Evolutionary conservation across 2,329 filamentous ascomycete species (phyloP), one percentile per base, ranked within the genome.

Genomic region (Venturia pyrina): DNA sequence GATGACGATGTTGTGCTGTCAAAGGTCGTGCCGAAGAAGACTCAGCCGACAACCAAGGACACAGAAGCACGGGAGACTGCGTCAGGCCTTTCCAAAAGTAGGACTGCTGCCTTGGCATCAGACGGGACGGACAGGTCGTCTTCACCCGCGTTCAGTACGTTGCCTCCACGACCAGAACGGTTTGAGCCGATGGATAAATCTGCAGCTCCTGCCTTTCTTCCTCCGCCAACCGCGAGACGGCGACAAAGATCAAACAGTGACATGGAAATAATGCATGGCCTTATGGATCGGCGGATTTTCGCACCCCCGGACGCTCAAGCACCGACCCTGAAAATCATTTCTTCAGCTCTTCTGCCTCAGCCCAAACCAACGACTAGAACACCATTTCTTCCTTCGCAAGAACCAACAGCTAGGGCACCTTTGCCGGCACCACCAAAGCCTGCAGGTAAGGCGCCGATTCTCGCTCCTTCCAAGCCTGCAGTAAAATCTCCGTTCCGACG

Each of bases 261-360:
- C 44, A 72, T 72, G 66, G 70, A 72, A 57, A 21, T 71, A 5
- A 63, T 73, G 4, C 70, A 73, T 67, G 70, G 72, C 3, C 50
- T 73, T 37, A 70, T 75, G 70, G 73, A 75, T 65, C 70, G 73
- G 59, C 40, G 66, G 11, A 17, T 62, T 15, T 15, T 19, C 19
- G 28, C 34, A 7, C 40, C 59, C 21, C 19, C 62, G 28, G 41
- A 53, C 43, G n/a, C 46, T 60, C 57, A 53, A 61, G n/a, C 37
- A 37, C 17, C 53, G 5, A 37, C 8, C 13, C 5, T 24, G 7
- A 57, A 13, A 57, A n/a, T 19, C 5, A 32, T 15, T 21, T 11
- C 28, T 59, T 21, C 28, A n/a, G 19, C 53, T 8, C 2, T 59
- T 19, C 8, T 59, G 50, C 24, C 50, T 37, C 50, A 19, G 6